Evolutionary conservation across 164 flowering plant genomes (phyloP).

Genomic region (Annona cherimola): DNA sequence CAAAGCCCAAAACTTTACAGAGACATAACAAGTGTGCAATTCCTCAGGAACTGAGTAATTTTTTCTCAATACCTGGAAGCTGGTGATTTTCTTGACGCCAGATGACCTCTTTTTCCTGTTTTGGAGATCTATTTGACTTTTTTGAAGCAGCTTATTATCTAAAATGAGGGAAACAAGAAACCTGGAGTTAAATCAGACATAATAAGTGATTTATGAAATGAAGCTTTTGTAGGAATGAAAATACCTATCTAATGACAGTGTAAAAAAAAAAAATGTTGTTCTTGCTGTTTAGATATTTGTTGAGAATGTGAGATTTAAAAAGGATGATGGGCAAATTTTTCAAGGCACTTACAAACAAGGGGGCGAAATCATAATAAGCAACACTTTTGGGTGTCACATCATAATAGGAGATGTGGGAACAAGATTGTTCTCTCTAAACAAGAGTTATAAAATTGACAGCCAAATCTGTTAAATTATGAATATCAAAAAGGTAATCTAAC

Average conservation of each 20-base stretch:
- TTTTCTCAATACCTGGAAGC: constrained; percentile 70
- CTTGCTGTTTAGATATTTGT: neutral
- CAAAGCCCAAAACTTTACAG: too few species aligned
- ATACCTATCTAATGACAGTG: neutral
- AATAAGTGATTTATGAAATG: neutral
- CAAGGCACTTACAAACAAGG: neutral
- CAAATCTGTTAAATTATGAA: neutral
- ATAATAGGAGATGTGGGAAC: neutral
- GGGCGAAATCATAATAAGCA: too few species aligned
- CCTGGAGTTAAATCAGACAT: neutral
- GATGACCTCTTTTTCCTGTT: constrained; percentile 76
- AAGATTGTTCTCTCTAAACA: neutral
- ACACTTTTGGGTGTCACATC: too few species aligned
- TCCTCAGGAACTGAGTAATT: neutral
- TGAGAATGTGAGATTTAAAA: too few species aligned
- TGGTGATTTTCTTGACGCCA: constrained; percentile 91
- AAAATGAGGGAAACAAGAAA: constrained; percentile 11
- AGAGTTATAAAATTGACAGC: neutral
- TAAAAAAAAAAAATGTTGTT: too few species aligned
- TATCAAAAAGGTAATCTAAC: neutral
- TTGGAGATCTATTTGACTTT: constrained; percentile 67
- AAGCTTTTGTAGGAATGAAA: neutral
- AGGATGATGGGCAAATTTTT: neutral
- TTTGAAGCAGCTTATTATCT: constrained; percentile 79
- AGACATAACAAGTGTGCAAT: neutral